These are phyloP conservation scores for Neonectria punicea DNA, from an alignment of 2,329 filamentous ascomycete genomes.

Conservation along the genomic window DNA sequence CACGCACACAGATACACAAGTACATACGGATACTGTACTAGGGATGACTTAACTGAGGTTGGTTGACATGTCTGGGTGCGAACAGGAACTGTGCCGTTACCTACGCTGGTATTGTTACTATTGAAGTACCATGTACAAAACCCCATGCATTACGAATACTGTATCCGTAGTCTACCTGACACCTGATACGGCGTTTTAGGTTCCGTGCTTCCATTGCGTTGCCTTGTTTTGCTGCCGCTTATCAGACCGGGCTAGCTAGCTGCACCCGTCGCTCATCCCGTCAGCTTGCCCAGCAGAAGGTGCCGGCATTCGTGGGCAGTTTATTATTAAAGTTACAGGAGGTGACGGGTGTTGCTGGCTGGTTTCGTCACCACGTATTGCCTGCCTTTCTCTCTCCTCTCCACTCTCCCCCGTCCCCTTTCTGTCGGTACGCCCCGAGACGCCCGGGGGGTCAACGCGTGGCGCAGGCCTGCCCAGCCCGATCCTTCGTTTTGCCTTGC, in stretches of 20 bases:
- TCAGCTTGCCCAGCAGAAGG: not conserved
- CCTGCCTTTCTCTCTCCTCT: conserved; percentile 6
- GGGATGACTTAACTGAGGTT: no score
- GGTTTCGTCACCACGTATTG: conserved; percentile 17
- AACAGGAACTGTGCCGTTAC: no score
- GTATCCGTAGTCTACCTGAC: no score
- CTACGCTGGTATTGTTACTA: no score
- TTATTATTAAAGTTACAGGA: conserved; percentile 9
- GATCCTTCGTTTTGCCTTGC: conserved; percentile 4
- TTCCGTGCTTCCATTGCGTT: no score
- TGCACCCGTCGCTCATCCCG: not conserved
- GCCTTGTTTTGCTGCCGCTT: no score
- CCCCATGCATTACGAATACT: no score
- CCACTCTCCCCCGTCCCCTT: conserved; percentile 11
- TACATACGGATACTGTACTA: no score
- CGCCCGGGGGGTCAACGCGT: conserved; percentile 12
- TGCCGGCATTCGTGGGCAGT: not conserved
- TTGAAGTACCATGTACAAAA: no score
- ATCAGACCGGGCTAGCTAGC: no score
- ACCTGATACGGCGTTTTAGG: no score
- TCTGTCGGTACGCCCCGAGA: conserved; percentile 16
- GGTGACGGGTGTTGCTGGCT: conserved; percentile 6
- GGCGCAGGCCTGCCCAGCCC: conserved; percentile 13
- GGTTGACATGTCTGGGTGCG: no score
- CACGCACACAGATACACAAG: not conserved